Evolutionary conservation across 2,329 filamentous ascomycete genomes (phyloP).

Genomic region (Arthrobotrys conoides): DNA sequence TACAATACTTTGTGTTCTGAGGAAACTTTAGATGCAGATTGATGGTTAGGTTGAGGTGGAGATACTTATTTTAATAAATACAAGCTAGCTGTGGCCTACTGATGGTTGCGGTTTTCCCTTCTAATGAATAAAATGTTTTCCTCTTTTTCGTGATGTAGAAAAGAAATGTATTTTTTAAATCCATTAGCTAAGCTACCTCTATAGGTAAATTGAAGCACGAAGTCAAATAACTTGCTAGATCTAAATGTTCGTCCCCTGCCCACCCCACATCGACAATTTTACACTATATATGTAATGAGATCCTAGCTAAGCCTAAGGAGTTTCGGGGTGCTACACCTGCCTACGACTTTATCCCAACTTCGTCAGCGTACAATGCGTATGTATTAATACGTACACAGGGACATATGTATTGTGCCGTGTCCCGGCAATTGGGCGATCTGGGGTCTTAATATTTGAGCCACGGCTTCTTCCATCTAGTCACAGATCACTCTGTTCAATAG

Average conservation of each 20-base stretch:
- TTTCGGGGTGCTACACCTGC: too few relatives aligned
- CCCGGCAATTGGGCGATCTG: constrained; percentile 12
- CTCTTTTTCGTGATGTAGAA: not conserved
- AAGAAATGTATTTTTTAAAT: not conserved
- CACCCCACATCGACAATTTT: too few relatives aligned
- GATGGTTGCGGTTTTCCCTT: constrained; percentile 3
- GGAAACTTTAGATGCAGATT: constrained; percentile 30
- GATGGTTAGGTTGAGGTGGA: not conserved
- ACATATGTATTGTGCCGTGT: constrained; percentile 5
- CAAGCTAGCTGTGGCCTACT: not conserved
- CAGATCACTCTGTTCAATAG: not conserved
- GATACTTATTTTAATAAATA: constrained; percentile 23
- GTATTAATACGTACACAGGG: too few relatives aligned
- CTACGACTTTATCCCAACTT: constrained; percentile 11
- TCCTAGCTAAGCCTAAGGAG: not conserved
- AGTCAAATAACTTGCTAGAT: not conserved
- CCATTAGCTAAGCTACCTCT: too few relatives aligned
- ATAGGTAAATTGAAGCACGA: not conserved
- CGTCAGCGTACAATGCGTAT: not conserved
- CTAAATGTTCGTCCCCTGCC: not conserved
- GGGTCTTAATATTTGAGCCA: constrained; percentile 35
- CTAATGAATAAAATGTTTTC: not conserved
- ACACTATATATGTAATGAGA: too few relatives aligned
- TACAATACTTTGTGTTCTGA: constrained; percentile 43
- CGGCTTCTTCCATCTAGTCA: constrained; percentile 24